A percentile compares a stretch with the other conserved stretches of the same genome.
phyloP scores from a whole-genome alignment of 495 filamentous ascomycete species.

The Aspergillus sclerotioniger region DNA sequence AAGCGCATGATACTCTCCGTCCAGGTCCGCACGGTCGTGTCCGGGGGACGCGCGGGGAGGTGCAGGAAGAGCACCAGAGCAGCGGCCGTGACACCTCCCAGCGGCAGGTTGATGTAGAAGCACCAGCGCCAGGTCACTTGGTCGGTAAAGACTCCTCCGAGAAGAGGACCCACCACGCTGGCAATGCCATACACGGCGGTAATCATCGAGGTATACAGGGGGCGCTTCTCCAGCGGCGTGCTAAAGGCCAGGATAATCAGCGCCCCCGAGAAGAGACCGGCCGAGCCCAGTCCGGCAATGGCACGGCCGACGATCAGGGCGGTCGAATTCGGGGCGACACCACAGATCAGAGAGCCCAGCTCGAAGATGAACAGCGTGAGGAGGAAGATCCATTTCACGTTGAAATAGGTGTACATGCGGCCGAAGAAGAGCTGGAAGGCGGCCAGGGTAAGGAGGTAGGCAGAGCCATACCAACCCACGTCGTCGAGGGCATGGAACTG shows the following conservation, averaged over 20 bases:
- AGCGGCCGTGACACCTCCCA: constrained; percentile 56
- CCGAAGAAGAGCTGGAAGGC: constrained; percentile 47
- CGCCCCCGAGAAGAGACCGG: constrained; percentile 51
- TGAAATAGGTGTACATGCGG: constrained; percentile 45
- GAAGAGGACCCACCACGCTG: constrained; percentile 62
- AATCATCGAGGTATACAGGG: constrained; percentile 62
- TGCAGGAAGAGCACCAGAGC: constrained; percentile 56
- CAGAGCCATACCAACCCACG: constrained; percentile 52
- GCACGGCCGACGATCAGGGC: constrained; percentile 77
- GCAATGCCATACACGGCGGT: constrained; percentile 70
- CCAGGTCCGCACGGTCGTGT: constrained; percentile 13
- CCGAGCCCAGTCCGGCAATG: constrained; percentile 71
- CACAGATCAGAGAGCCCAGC: constrained; percentile 68
- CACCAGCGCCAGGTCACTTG: constrained; percentile 76
- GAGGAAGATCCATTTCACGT: constrained; percentile 38
- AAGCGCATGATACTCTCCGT: constrained; percentile 26
- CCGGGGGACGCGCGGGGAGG: constrained; percentile 15
- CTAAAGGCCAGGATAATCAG: constrained; percentile 28
- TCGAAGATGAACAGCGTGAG: constrained; percentile 56
- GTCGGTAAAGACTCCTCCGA: constrained; percentile 56
- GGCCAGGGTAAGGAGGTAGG: constrained; percentile 45
- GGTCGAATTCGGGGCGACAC: constrained; percentile 62
- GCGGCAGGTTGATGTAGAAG: constrained; percentile 73
- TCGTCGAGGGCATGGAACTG: constrained; percentile 30
- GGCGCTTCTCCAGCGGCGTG: constrained; percentile 61